Base-by-base conservation (phyloP, 805 yeast genomes). In the Starmerella riodocensis region DNA sequence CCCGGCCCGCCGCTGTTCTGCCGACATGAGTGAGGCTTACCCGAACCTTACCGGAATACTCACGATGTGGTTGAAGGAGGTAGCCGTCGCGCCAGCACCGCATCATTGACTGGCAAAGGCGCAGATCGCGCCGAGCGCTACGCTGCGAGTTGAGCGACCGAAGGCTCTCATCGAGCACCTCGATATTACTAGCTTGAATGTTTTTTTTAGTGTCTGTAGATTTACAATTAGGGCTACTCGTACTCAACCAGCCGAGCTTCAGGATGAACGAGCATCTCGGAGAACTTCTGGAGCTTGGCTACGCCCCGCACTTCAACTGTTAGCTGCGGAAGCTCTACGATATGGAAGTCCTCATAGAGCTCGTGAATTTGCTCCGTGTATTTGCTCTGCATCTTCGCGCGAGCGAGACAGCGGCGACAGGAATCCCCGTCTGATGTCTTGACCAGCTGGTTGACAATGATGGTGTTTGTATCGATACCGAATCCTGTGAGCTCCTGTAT, bases 261-360 rank as follows among this genome's bases (percentile, higher is more conserved):
- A 77, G 91, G 91, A 30, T 75, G 70, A 37, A 84, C 62, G 53
- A 88, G 71, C 65, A 78, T 84, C 54, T 74, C 71, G 24, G 94
- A 82, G 56, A 91, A 91, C 58, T 76, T 73, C 58, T 73, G 77
- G 60, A 91, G 70, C 56, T 85, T 83, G 40, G 78, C 80, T 47
- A 82, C 67, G 25, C 99, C 99, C 62, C 99, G 76, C 41, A 91
- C 91, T 64, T 91, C 99, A 49, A 80, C 74, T 34, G 95, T 94
- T 50, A 91, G 74, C 57, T 88, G 73, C 3, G 99, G 99, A 76
- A 91, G 80, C 64, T 84, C 85, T 25, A 91, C 91, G 52, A 91
- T 69, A 57, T 93, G 96, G 69, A 88, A 91, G 61, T 91, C 98
- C 62, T 91, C 98, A 56, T 91, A 91, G 43, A 91, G 69, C 60